A percentile compares a stretch with the other conserved stretches of the same genome.
phyloP scores from a whole-genome alignment of 805 yeast genomes.

The Ogataea nitratoaversa region DNA sequence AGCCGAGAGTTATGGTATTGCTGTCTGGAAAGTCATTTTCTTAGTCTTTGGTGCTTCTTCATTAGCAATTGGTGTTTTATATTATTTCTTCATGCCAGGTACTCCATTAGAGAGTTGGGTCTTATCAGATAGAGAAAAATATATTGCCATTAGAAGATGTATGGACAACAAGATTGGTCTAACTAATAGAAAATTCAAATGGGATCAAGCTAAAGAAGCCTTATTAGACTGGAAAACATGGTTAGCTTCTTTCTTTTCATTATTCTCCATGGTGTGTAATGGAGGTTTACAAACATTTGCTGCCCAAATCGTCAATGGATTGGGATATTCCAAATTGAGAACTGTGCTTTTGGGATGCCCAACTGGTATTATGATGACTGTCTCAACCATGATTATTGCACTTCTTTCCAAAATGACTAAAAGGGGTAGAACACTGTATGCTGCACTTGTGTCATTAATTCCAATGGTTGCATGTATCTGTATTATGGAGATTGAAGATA shows the following conservation, averaged over 20 bases:
- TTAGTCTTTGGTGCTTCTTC: slow-evolving; percentile 53
- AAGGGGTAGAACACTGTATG: slow-evolving; percentile 12
- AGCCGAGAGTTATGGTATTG: slow-evolving; percentile 20
- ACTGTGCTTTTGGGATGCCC: slow-evolving; percentile 20
- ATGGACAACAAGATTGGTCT: slow-evolving; percentile 36
- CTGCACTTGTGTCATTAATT: slow-evolving; percentile 9
- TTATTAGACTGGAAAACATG: slow-evolving; percentile 39
- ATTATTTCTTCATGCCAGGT: slow-evolving; percentile 43
- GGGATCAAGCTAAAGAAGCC: slow-evolving; percentile 40
- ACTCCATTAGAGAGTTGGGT: slow-evolving; percentile 47
- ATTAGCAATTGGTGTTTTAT: slow-evolving; percentile 30
- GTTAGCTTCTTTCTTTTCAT: slow-evolving; percentile 35
- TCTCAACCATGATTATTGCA: slow-evolving; percentile 20
- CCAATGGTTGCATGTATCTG: slow-evolving; percentile 15
- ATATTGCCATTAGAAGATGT: slow-evolving; percentile 40
- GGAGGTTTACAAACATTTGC: slow-evolving; percentile 41
- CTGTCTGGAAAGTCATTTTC: slow-evolving; percentile 48
- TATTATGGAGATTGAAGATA: slow-evolving; percentile 15
- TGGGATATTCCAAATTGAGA: slow-evolving; percentile 23
- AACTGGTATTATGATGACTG: slow-evolving; percentile 18
- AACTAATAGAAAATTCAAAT: slow-evolving; percentile 39
- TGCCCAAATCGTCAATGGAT: slow-evolving; percentile 28
- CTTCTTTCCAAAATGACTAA: slow-evolving; percentile 14
- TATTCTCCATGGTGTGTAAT: slow-evolving; percentile 26
- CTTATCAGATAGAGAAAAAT: slow-evolving; percentile 43